These are phyloP conservation scores for Helianthus tuberosus DNA, from an alignment of 129 eudicot species.

Conservation along the genomic window DNA sequence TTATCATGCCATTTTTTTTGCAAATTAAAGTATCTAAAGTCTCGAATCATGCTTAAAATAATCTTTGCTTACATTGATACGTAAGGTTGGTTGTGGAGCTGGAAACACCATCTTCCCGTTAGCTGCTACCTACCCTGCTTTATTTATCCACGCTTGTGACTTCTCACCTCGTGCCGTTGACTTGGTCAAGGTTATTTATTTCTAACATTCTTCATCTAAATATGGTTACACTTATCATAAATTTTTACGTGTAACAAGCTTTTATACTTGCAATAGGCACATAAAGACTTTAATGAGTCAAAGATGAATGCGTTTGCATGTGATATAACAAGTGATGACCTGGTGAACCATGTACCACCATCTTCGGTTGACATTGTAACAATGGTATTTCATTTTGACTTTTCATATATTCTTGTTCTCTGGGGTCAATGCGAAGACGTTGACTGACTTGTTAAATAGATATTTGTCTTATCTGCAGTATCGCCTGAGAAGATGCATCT, in stretches of 20 bases:
- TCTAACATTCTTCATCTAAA: neutral
- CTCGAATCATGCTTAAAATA: conserved; percentile 8
- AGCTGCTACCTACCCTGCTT: conserved; percentile 65
- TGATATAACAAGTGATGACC: conserved; percentile 80
- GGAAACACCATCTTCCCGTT: conserved; percentile 94
- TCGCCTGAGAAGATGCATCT: conserved; percentile 91
- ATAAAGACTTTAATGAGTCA: conserved; percentile 65
- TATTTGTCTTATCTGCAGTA: conserved; percentile 98
- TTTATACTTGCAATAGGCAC: conserved; percentile 51
- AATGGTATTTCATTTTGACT: conserved; percentile 57
- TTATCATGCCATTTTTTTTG: neutral
- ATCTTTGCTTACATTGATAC: conserved; percentile 10
- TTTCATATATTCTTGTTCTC: conserved; percentile 6
- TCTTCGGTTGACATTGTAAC: conserved; percentile 95
- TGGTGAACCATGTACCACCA: conserved; percentile 60
- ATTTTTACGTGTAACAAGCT: neutral
- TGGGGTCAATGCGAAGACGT: conserved; percentile 11
- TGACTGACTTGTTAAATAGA: conserved; percentile 78
- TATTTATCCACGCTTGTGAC: conserved; percentile 92
- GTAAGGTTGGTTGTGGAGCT: conserved; percentile 97
- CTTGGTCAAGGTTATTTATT: conserved; percentile 76
- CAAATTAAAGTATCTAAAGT: neutral
- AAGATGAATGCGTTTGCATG: conserved; percentile 87
- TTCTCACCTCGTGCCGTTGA: conserved; percentile 86
- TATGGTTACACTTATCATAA: neutral